Percentiles rank a stretch among this genome's conserved stretches.
Conservation (phyloP, 495 filamentous ascomycete species). For the Cenococcum geophilum region DNA sequence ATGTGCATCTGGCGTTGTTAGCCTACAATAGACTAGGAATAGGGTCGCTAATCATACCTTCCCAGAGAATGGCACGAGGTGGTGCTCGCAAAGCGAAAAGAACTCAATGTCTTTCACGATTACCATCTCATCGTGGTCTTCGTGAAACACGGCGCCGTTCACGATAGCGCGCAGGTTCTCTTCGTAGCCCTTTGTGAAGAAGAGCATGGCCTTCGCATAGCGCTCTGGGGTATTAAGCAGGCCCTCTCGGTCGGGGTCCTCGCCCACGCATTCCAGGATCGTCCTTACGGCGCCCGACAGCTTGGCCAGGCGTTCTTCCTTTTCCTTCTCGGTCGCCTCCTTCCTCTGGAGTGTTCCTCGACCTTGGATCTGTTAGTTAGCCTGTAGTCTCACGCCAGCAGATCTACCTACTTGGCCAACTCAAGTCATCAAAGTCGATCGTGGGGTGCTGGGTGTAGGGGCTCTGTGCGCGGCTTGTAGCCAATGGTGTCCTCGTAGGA, state of each 20-base stretch:
- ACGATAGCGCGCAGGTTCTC: slow-evolving; percentile 91
- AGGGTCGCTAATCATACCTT: slow-evolving; percentile 53
- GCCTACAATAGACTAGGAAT: neutral
- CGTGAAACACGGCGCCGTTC: slow-evolving; percentile 92
- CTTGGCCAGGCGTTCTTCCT: slow-evolving; percentile 62
- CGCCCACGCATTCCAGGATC: slow-evolving; percentile 90
- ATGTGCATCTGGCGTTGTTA: slow-evolving; percentile 74
- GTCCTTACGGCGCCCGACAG: slow-evolving; percentile 81
- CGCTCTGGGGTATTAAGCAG: slow-evolving; percentile 78
- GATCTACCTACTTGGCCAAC: slow-evolving; percentile 55
- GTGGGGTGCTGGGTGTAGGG: slow-evolving; percentile 61
- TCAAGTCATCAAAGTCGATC: slow-evolving; percentile 70
- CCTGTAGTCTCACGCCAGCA: slow-evolving; percentile 3
- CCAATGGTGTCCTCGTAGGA: slow-evolving; percentile 44
- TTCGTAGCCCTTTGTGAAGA: slow-evolving; percentile 98
- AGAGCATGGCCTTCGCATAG: slow-evolving; percentile 95
- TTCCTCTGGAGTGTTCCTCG: slow-evolving; percentile 71
- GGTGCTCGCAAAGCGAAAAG: slow-evolving; percentile 93
- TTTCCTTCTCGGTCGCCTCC: slow-evolving; percentile 71
- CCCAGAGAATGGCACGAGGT: slow-evolving; percentile 92
- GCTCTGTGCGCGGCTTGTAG: slow-evolving; percentile 48
- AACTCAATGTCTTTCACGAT: slow-evolving; percentile 98
- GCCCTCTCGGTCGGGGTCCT: slow-evolving; percentile 89
- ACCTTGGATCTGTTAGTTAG: slow-evolving; percentile 46
- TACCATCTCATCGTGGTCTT: slow-evolving; percentile 93